These are phyloP conservation scores for Xylaria sp. DNA, from an alignment of 2,329 filamentous ascomycete genomes.

Conservation along the genomic window DNA sequence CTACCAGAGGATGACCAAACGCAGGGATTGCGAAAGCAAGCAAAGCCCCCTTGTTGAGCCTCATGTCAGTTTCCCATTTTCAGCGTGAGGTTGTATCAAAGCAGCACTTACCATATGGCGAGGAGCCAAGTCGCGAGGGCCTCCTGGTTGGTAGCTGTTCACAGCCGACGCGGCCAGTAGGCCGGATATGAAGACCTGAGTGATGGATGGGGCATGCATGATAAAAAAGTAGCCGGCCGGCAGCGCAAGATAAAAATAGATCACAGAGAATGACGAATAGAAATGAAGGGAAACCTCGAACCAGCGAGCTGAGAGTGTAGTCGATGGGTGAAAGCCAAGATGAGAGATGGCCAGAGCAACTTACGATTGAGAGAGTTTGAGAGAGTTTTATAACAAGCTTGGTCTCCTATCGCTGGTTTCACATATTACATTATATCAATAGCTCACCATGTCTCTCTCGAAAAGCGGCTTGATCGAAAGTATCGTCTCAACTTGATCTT, in stretches of 20 bases:
- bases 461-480: constrained; percentile 5
- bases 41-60: constrained; percentile 40
- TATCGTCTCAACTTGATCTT: constrained; percentile 17
- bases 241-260: constrained; percentile 44
- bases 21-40: constrained; percentile 47
- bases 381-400: constrained; percentile 18
- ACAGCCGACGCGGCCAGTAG: constrained; percentile 49
- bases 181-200: constrained; percentile 48
- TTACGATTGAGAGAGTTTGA: constrained; percentile 18
- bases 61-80: not conserved
- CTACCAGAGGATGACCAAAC: constrained; percentile 26
- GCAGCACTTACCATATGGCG: constrained; percentile 33
- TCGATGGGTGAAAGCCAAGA: constrained; percentile 13
- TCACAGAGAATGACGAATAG: constrained; percentile 31
- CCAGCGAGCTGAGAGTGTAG: not conserved
- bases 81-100: not conserved
- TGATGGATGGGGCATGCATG: constrained; percentile 49
- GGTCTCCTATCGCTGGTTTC: not conserved
- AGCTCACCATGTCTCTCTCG: not conserved
- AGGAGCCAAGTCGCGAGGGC: constrained; percentile 39
- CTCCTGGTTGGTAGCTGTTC: constrained; percentile 44
- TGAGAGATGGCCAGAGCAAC: constrained; percentile 20
- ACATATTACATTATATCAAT: not conserved
- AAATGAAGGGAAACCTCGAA: constrained; percentile 13
- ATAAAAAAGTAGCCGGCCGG: constrained; percentile 48